Evolutionary conservation across 805 yeast genomes (phyloP), one percentile per base, ranked within the genome.

Genomic region (Blastobotrys terrestris): DNA sequence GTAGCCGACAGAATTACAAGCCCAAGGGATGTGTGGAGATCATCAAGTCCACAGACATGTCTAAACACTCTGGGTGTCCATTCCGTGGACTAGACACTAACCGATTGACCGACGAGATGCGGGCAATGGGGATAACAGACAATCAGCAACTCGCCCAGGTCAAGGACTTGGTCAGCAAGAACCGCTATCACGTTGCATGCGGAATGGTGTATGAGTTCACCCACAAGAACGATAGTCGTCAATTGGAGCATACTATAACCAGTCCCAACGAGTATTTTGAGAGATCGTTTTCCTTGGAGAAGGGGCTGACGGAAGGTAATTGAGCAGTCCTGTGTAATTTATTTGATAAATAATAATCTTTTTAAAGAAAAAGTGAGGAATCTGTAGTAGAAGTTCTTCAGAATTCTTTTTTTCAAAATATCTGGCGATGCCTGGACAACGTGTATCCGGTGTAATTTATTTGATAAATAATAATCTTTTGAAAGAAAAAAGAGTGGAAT

Each of bases 221-320:
- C 44, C 81, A 77, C 54, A 60, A 68, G 2, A 67, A 69, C 15
- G 71, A 66, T 51, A 65, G 62, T 47, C 14, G 19, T 11, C 16
- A 45, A 5, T 65, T 67, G 44, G 67, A 69, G 21, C 83, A 79
- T 55, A 74, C 80, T 46, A 85, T 92, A 52, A 79, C 79, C 15
- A 96, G 90, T 71, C 98, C 99, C 3, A 90, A 91, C 64, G 76
- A 85, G 56, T 94, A 90, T 69, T 92, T 85, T 65, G 92, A 86
- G 58, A 76, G 95, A 60, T 46, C 57, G 51, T 52, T 56, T 54
- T 42, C 45, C 11, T 11, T 14, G 18, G 49, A n/a, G 21, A 47
- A 47, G 22, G 49, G 11, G 13, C 46, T 13, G 43, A n/a, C 39
- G 8, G 39, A 31, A 31, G 39, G 14, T 8, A 8, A 14, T 31